Evolutionary conservation across 2,329 filamentous ascomycete genomes (phyloP), one percentile per base, ranked within the genome.

Genomic region (Ophiostoma piceae): DNA sequence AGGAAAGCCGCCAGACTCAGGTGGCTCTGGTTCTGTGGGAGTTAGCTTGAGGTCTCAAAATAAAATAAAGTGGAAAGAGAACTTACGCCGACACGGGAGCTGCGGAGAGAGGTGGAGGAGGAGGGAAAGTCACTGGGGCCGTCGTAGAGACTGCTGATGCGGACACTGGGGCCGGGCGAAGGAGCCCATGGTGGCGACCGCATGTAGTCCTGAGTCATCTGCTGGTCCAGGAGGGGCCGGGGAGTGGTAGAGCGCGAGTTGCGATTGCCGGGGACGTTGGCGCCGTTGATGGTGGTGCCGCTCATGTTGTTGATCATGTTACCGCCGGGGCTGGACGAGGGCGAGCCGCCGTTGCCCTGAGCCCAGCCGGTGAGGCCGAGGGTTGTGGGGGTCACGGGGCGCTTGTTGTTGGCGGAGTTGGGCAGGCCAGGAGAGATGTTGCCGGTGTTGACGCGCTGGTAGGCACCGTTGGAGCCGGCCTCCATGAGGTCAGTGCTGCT

Each of bases 1-100:
- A 82, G 74, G 11, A 82, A 77, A 22, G 77, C 79, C 3, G 79
- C 78, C 66, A 82, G 75, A 72, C 80, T 82, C 66, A 80, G 77
- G 69, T 81, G 78, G 75, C 81, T 82, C 72, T 80, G 80, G 71
- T 80, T 79, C 57, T 62, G 57, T 19, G 4, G 12, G 12, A 7
- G 57, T 62, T 32, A 62, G 57, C 26, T 29, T 16, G 3, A n/a
- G 12, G 12, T 41, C 3, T 41, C 8, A 29, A n/a, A 22, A 16
- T n/a, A 8, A 29, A 26, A 29, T 57, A 12, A 9, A 29, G 12
- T 12, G 26, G n/a, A n/a, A 22, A 22, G 1, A 32, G 14, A 14
- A 62, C 57, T 16, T 62, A 62, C 57, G 79, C 68, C 69, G 65
- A 71, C 71, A 67, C 70, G 65, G n/a, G 65, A 66, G 65, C 65